Percentiles rank a stretch among this genome's conserved stretches.
Conservation (phyloP, 768 basidiomycete genomes). For the Hypholoma sublateritium region DNA sequence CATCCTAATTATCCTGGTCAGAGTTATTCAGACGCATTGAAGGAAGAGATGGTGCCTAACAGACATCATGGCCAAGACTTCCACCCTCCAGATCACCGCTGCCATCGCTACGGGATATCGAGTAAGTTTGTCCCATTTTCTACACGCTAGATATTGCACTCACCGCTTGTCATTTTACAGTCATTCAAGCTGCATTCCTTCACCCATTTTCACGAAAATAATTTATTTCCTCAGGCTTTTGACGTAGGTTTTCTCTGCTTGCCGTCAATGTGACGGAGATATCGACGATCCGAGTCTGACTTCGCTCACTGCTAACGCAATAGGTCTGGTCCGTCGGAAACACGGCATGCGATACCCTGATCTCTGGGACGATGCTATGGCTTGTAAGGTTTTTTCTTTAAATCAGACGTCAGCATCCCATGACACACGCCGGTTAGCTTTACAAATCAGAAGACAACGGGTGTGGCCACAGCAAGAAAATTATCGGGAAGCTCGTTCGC, state of each 20-base stretch:
- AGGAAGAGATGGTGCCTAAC: too few relatives aligned
- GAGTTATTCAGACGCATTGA: too few relatives aligned
- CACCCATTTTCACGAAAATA: conserved; percentile 3
- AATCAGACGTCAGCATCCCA: neutral
- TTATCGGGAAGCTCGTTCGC: conserved; percentile 11
- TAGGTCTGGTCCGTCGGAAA: conserved; percentile 11
- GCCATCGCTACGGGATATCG: neutral
- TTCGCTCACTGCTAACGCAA: neutral
- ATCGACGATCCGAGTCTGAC: neutral
- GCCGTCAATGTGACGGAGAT: neutral
- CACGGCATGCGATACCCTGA: conserved; percentile 10
- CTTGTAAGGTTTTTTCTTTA: neutral
- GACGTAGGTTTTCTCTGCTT: neutral
- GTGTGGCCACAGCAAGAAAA: neutral
- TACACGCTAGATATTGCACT: neutral
- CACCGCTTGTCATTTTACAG: neutral
- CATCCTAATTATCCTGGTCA: neutral
- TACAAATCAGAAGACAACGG: conserved; percentile 3
- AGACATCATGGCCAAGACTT: neutral
- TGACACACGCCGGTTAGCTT: neutral
- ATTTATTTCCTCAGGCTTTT: conserved; percentile 3
- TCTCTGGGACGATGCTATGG: conserved; percentile 11
- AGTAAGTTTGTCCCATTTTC: neutral
- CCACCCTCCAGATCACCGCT: conserved; percentile 5
- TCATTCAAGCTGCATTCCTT: conserved; percentile 8